phyloP scores from a whole-genome alignment of 441 rosid species.

The Melastoma candidum region DNA sequence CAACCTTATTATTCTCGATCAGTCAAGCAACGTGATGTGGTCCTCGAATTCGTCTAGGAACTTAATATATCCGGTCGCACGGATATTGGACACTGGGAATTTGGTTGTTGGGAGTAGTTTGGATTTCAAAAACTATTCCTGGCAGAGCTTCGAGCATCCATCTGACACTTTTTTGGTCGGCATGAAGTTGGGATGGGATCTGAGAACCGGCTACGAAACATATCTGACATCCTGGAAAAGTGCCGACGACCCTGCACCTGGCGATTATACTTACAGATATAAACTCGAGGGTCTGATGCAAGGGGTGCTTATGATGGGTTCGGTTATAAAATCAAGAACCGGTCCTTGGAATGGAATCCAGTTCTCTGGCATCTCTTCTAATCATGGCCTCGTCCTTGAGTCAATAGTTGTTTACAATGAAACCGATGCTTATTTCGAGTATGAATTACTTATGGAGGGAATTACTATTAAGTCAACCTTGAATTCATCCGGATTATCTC shows the following conservation, averaged over 20 bases:
- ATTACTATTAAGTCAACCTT: neutral
- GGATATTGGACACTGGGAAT: conserved; percentile 12
- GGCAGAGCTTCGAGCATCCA: too few species aligned
- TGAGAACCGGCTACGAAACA: neutral
- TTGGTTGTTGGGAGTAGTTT: conserved; percentile 5
- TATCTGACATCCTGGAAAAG: conserved; percentile 6
- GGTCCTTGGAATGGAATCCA: conserved; percentile 7
- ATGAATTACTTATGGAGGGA: neutral
- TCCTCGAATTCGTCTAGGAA: too few species aligned
- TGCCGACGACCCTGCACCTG: conserved; percentile 5
- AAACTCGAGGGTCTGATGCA: neutral
- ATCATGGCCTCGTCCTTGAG: neutral
- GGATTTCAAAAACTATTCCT: too few species aligned
- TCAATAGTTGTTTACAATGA: neutral
- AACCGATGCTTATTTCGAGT: neutral
- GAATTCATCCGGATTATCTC: neutral
- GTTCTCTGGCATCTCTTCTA: neutral
- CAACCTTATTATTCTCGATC: conserved; percentile 9
- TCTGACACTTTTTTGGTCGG: conserved; percentile 3
- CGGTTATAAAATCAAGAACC: neutral
- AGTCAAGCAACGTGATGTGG: conserved; percentile 7
- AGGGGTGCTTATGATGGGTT: too few species aligned
- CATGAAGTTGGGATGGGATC: conserved; percentile 5
- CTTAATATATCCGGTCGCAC: neutral
- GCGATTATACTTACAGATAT: neutral